phyloP scores from a whole-genome alignment of 139 green algal species.

The Picochlorum sp. region DNA sequence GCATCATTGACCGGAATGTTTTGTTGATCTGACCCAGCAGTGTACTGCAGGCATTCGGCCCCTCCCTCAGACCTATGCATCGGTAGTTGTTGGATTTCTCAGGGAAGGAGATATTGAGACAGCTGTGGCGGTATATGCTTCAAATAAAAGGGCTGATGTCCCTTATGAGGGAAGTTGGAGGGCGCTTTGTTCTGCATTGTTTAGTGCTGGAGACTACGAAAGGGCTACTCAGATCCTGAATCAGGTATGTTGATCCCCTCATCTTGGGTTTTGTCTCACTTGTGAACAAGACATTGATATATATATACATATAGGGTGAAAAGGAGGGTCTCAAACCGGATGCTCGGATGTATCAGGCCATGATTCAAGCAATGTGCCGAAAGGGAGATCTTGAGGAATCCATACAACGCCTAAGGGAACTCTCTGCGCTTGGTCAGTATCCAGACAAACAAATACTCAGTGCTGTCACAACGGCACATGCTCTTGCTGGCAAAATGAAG shows the following conservation, averaged over 20 bases:
- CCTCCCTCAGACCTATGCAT: constrained; percentile 10
- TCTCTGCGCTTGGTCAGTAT: background rate
- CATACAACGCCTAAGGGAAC: background rate
- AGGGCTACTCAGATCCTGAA: background rate
- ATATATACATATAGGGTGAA: background rate
- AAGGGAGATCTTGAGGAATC: constrained; percentile 1
- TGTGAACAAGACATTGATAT: background rate
- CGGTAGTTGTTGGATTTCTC: constrained; percentile 9
- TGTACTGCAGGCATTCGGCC: constrained; percentile 6
- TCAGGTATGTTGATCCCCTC: background rate
- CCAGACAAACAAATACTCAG: constrained; percentile 1
- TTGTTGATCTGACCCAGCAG: no score
- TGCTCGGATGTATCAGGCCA: constrained; percentile 3
- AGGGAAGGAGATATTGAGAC: constrained; percentile 3
- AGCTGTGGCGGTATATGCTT: constrained; percentile 13
- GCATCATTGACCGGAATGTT: no score
- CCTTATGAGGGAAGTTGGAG: background rate
- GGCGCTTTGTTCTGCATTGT: background rate
- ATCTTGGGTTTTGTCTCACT: no score
- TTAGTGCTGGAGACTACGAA: background rate
- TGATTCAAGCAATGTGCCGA: constrained; percentile 4
- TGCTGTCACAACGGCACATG: background rate
- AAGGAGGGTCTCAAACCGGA: constrained; percentile 10
- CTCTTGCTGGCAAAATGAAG: constrained; percentile 6
- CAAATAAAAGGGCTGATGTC: constrained; percentile 6